A percentile compares a stretch with the other conserved stretches of the same genome.
These are phyloP conservation scores for Gentiana straminea DNA, from an alignment of 257 asterid species.

Conservation along the genomic window DNA sequence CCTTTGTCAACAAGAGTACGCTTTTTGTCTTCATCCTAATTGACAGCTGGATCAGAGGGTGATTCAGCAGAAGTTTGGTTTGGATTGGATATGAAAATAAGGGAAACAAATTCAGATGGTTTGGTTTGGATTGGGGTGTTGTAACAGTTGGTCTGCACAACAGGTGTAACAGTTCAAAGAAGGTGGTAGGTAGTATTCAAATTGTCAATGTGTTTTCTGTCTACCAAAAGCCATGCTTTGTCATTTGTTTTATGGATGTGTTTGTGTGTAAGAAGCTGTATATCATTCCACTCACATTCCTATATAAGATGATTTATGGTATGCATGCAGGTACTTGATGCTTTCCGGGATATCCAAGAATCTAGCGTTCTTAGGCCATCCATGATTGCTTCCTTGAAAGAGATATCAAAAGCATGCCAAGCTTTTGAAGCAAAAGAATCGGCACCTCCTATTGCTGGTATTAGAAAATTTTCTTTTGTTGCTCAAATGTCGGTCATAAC, in stretches of 20 bases:
- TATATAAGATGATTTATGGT: not conserved
- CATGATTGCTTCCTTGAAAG: slow-evolving; percentile 72
- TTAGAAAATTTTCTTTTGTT: not conserved
- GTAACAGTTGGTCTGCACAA: too few species aligned
- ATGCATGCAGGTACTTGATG: slow-evolving; percentile 52
- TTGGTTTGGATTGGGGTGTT: too few species aligned
- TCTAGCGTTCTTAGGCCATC: slow-evolving; percentile 70
- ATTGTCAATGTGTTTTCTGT: not conserved
- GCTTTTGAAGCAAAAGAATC: slow-evolving; percentile 89
- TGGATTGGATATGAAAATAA: too few species aligned
- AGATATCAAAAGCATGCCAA: slow-evolving; percentile 65
- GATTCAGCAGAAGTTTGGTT: too few species aligned
- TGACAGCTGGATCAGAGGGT: too few species aligned
- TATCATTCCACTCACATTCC: not conserved
- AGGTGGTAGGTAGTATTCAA: too few species aligned
- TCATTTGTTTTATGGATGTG: not conserved
- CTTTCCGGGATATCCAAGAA: slow-evolving; percentile 80
- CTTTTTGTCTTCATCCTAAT: too few species aligned
- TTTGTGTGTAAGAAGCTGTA: not conserved
- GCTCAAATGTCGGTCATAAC: slow-evolving; percentile 11
- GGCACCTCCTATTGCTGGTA: slow-evolving; percentile 89
- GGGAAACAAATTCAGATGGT: too few species aligned
- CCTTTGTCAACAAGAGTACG: too few species aligned
- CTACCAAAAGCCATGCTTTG: not conserved
- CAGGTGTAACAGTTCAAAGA: too few species aligned